phyloP scores from a whole-genome alignment of 768 basidiomycete species.

The Sporobolomyces pararoseus region DNA sequence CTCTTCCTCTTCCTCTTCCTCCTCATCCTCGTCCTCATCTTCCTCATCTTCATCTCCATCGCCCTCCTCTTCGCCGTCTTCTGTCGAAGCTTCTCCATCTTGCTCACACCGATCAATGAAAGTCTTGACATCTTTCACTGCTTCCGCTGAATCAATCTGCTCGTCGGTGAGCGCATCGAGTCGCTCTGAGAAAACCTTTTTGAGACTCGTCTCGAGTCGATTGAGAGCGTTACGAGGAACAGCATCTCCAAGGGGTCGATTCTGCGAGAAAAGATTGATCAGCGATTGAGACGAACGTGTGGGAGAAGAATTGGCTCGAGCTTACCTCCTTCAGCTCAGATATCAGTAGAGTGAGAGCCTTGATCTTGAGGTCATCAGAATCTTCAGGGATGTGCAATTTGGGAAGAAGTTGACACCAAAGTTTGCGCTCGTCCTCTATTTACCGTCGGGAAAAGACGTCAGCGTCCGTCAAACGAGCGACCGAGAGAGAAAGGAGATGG shows the following conservation, averaged over 20 bases:
- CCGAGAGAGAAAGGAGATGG: too few species aligned
- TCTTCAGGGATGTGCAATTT: slow-evolving; percentile 53
- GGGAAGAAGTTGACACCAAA: slow-evolving; percentile 49
- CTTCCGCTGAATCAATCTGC: slow-evolving; percentile 14
- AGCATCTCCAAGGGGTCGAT: slow-evolving; percentile 60
- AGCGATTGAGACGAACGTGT: slow-evolving; percentile 38
- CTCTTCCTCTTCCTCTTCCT: slow-evolving; percentile 18
- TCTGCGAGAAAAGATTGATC: slow-evolving; percentile 50
- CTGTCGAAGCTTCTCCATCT: slow-evolving; percentile 11
- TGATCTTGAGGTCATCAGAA: slow-evolving; percentile 49
- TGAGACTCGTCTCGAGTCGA: slow-evolving; percentile 64
- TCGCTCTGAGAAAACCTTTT: slow-evolving; percentile 52
- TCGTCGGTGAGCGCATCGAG: slow-evolving; percentile 28
- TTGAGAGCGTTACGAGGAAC: slow-evolving; percentile 64
- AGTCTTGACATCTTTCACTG: slow-evolving; percentile 5
- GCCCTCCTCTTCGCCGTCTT: slow-evolving; percentile 8
- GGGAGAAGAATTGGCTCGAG: slow-evolving; percentile 20
- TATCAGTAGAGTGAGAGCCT: slow-evolving; percentile 58
- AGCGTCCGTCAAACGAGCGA: neutral
- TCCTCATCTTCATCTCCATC: slow-evolving; percentile 16
- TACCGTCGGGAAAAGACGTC: neutral
- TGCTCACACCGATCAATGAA: slow-evolving; percentile 13
- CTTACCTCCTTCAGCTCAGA: slow-evolving; percentile 59
- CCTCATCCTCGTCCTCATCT: slow-evolving; percentile 6
- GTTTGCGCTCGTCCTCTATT: slow-evolving; percentile 51